Percentiles rank a stretch among this genome's conserved stretches.
Evolutionary conservation across 2,329 filamentous ascomycete genomes (phyloP).

Genomic region (Colletotrichum phormii): DNA sequence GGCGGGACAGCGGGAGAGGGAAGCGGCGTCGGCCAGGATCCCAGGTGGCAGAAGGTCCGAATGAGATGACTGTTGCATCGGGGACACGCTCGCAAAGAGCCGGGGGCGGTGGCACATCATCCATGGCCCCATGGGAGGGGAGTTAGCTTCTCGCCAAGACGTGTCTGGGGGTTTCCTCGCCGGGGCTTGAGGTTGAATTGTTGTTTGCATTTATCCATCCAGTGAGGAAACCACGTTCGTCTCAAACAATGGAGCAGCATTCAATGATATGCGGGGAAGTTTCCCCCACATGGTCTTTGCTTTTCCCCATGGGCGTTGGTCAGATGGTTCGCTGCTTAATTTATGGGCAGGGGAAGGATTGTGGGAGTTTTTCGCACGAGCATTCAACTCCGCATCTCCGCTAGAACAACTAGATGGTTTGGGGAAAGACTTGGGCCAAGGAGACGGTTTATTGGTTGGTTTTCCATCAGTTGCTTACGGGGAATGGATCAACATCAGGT

Average conservation of each 20-base stretch:
- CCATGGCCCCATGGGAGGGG: neutral
- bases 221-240: constrained; percentile 11
- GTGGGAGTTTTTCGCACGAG: neutral
- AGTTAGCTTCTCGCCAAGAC: neutral
- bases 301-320: constrained; percentile 25
- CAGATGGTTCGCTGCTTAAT: constrained; percentile 25
- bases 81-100: constrained; percentile 5
- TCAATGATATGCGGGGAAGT: constrained; percentile 24
- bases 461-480: neutral
- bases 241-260: neutral
- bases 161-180: neutral
- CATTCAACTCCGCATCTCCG: constrained; percentile 22
- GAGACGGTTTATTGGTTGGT: neutral
- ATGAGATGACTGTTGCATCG: constrained; percentile 24
- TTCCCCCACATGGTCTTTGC: constrained; percentile 1
- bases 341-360: constrained; percentile 5
- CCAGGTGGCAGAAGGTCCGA: constrained; percentile 35
- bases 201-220: constrained; percentile 33
- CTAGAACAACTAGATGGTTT: neutral
- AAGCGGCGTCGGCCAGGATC: constrained; percentile 11
- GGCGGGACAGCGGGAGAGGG: constrained; percentile 31
- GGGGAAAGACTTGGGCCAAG: neutral
- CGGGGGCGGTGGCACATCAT: neutral
- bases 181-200: neutral
- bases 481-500: neutral